Conservation (phyloP, 805 yeast species). For the Starmerella bacillaris region DNA sequence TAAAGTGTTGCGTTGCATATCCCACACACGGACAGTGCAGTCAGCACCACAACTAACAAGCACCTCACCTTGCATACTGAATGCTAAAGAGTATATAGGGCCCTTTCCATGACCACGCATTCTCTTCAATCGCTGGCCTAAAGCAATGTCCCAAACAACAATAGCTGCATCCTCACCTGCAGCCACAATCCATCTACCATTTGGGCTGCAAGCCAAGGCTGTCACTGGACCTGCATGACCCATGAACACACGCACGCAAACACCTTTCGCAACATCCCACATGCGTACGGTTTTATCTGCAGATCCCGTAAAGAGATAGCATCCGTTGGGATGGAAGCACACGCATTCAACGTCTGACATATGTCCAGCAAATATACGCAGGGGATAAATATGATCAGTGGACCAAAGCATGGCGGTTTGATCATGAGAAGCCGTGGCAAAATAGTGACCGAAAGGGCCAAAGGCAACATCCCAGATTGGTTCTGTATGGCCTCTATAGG, state of each 20-base stretch:
- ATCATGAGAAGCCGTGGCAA: constrained; percentile 95
- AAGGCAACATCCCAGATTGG: constrained; percentile 96
- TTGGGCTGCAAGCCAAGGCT: constrained; percentile 78
- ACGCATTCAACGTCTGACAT: constrained; percentile 90
- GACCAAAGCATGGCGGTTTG: constrained; percentile 97
- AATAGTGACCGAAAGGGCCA: constrained; percentile 90
- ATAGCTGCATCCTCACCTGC: constrained; percentile 87
- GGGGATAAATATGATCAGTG: constrained; percentile 90
- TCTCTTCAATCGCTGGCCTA: constrained; percentile 70
- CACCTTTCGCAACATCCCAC: constrained; percentile 93
- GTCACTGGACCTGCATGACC: constrained; percentile 86
- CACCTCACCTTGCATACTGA: constrained; percentile 74
- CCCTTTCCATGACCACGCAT: constrained; percentile 91
- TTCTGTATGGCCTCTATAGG: constrained; percentile 90
- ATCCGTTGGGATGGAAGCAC: constrained; percentile 89
- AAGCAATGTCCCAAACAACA: constrained; percentile 84
- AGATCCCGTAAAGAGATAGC: constrained; percentile 86
- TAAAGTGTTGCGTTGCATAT: constrained; percentile 64
- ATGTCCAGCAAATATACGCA: constrained; percentile 94
- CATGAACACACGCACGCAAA: constrained; percentile 74
- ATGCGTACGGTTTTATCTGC: constrained; percentile 88
- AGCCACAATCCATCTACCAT: constrained; percentile 89
- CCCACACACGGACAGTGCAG: constrained; percentile 90
- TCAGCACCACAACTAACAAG: constrained; percentile 87
- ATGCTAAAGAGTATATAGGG: constrained; percentile 67